Base-by-base conservation (phyloP, 345 rosid species). In the Gossypium thurberi region DNA sequence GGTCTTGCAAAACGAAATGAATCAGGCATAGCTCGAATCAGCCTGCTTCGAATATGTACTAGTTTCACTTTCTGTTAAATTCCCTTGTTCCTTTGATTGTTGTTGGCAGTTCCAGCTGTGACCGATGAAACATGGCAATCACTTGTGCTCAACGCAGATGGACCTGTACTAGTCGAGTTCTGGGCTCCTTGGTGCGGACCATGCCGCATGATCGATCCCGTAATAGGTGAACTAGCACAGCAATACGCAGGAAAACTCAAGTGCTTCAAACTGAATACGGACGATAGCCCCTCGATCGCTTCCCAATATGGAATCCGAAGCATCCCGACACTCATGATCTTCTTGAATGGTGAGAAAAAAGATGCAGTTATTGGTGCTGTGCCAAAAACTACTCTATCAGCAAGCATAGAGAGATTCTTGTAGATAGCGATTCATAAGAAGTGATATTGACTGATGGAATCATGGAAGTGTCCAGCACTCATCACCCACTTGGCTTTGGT, bases 131-230 rank as follows among this genome's bases (percentile, higher is more conserved):
- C 86, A 1, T 88, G 90, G 90, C 63, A 85, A 6, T 82, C 89
- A 13, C 84, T 87, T 3, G 89, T 86, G 13, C 79, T 86, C 64
- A 78, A 83, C 25, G 86, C 89, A 44, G 86, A 85, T 10, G 87
- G 81, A 65, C 87, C 90, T n/a, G 89, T 88, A 61, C 77, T 88
- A 71, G 90, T 87, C 18, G 89, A 85, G 52, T 86, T 88, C 71
- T 82, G 85, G 87, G 92, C 92, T 51, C 86, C 90, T 1, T 86
- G 90, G 90, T 86, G 90, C 48, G 90, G 90, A 7, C 90, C 90
- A 2, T 88, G 90, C 85, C 84, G 85, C 52, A 81, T 85, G 84
- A 74, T 85, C 59, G 84, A 85, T 42, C 90, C 89, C 0, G 84
- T 85, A 15, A 81, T 88, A 43, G 86, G 79, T 15, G 89, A 86